phyloP scores from a whole-genome alignment of 2,329 filamentous ascomycete genomes.

The Penicillium nordicum region DNA sequence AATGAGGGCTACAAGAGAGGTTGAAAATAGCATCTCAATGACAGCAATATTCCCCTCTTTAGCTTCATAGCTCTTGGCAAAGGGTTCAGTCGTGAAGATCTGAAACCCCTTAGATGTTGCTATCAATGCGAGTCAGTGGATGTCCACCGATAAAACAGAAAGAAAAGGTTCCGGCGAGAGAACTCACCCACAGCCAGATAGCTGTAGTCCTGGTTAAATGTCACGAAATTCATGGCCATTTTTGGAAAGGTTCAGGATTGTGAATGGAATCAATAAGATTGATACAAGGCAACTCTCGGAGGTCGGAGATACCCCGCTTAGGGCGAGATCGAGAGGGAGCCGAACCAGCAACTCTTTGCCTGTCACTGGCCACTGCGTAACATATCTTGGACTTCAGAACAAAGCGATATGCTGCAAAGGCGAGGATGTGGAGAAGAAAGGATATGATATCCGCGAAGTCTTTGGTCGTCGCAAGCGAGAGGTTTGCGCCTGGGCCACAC shows the following conservation, averaged over 20 bases:
- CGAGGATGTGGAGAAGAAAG: conserved; percentile 1
- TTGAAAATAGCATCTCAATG: conserved; percentile 98
- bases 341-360: conserved; percentile 18
- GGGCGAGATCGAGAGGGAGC: conserved; percentile 7
- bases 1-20: conserved; percentile 89
- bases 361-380: conserved; percentile 17
- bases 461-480: conserved; percentile 31
- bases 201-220: conserved; percentile 98
- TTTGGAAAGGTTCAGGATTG: conserved; percentile 23
- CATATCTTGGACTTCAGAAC: conserved; percentile 11
- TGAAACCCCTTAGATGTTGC: conserved; percentile 92
- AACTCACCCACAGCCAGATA: conserved; percentile 84
- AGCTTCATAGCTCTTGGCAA: conserved; percentile 90
- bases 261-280: conserved; percentile 5
- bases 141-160: background rate
- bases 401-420: background rate
- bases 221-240: conserved; percentile 93
- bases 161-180: background rate
- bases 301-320: conserved; percentile 20
- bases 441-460: conserved; percentile 9
- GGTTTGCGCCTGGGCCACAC: conserved; percentile 38
- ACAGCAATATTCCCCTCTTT: conserved; percentile 94
- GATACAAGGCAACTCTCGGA: conserved; percentile 17
- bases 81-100: conserved; percentile 95
- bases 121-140: conserved; percentile 38